Percentiles rank a stretch among this genome's conserved stretches.
Evolutionary conservation across 371 early-diverging fungal genomes (phyloP).

Genomic region (Mortierella sp.): DNA sequence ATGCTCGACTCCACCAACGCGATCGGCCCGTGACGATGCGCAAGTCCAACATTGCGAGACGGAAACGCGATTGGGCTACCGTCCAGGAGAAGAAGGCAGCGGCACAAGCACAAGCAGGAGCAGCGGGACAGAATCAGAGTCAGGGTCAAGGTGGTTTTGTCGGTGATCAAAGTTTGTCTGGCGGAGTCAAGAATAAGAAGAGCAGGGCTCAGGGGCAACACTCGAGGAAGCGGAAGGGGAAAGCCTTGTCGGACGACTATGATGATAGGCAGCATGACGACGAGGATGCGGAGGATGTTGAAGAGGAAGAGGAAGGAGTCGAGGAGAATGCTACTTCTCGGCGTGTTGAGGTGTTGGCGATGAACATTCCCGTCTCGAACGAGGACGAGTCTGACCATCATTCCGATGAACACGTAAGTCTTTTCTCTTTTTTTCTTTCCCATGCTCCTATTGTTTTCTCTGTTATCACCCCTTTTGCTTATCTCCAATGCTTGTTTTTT

Average conservation of each 20-base stretch:
- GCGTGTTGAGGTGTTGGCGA: slow-evolving; percentile 36
- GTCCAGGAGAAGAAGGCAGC: slow-evolving; percentile 53
- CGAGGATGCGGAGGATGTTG: not conserved
- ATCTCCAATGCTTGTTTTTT: not conserved
- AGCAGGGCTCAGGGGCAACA: not conserved
- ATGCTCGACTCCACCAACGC: slow-evolving; percentile 82
- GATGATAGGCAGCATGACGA: not conserved
- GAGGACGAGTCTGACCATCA: slow-evolving; percentile 32
- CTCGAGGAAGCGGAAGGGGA: slow-evolving; percentile 25
- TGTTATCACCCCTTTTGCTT: not conserved
- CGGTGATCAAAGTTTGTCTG: not conserved
- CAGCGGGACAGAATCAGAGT: not conserved
- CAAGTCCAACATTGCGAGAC: slow-evolving; percentile 73
- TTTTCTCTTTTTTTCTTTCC: not conserved
- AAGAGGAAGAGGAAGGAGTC: not conserved
- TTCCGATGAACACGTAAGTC: slow-evolving; percentile 31
- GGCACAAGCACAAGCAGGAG: not conserved
- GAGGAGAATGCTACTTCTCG: not conserved
- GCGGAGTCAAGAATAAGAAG: not conserved
- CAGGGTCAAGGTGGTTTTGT: not conserved
- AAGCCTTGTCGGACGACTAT: slow-evolving; percentile 11
- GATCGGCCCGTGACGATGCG: slow-evolving; percentile 77
- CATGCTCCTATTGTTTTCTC: not conserved
- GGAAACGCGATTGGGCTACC: slow-evolving; percentile 69
- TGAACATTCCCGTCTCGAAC: slow-evolving; percentile 48